These are phyloP conservation scores for Trametes meyenii DNA, from an alignment of 768 basidiomycete genomes.

Conservation along the genomic window DNA sequence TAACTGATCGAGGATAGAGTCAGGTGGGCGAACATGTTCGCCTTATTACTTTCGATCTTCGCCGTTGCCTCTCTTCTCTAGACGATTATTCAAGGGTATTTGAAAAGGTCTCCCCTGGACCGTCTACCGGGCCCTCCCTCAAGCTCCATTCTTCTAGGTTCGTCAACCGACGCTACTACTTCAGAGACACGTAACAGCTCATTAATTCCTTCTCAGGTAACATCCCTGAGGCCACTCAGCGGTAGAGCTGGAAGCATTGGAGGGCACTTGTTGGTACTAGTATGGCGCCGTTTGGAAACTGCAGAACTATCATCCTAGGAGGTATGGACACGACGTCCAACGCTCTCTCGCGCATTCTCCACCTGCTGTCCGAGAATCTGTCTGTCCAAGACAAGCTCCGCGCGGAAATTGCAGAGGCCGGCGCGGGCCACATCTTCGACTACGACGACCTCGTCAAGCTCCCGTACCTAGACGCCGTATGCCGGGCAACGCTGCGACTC, in stretches of 20 bases:
- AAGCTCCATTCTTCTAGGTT: background rate
- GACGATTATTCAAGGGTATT: background rate
- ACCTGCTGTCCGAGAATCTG: conserved; percentile 32
- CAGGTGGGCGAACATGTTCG: background rate
- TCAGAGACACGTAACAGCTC: background rate
- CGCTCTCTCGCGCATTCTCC: conserved; percentile 24
- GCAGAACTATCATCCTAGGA: conserved; percentile 29
- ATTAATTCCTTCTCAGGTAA: background rate
- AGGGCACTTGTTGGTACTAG: background rate
- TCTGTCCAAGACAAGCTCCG: conserved; percentile 39
- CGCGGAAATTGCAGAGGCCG: conserved; percentile 24
- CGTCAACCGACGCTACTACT: background rate
- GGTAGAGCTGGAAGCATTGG: background rate
- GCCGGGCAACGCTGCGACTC: conserved; percentile 59
- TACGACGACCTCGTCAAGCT: conserved; percentile 33
- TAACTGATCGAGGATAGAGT: background rate
- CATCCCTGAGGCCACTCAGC: background rate
- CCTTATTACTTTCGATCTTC: background rate
- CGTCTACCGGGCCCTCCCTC: conserved; percentile 6
- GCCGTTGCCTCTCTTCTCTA: background rate
- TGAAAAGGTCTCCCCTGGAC: conserved; percentile 2
- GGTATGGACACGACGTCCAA: conserved; percentile 33
- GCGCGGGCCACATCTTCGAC: conserved; percentile 36
- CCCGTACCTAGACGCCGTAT: conserved; percentile 65
- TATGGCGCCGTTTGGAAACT: background rate